phyloP scores from a whole-genome alignment of 1,284 basidiomycete species.

The Rhodotorula sp. region DNA sequence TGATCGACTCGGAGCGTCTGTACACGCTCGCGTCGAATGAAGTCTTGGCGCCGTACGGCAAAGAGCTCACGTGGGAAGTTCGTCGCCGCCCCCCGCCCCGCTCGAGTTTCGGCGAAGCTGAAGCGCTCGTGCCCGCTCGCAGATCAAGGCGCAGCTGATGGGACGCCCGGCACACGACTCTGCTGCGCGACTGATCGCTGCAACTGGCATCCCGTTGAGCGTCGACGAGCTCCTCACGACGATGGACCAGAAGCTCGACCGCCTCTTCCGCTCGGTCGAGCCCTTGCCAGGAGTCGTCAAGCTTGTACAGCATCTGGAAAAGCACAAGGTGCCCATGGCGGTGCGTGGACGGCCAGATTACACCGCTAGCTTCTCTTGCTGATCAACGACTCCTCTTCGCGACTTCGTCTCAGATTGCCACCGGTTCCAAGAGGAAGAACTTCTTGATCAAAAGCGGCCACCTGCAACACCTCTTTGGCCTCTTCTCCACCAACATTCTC shows the following conservation, averaged over 20 bases:
- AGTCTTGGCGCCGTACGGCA: constrained; percentile 27
- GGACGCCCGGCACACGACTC: constrained; percentile 28
- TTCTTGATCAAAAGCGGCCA: constrained; percentile 41
- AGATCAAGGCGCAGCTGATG: constrained; percentile 36
- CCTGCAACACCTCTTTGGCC: constrained; percentile 37
- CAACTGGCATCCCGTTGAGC: constrained; percentile 22
- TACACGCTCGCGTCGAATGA: constrained; percentile 35
- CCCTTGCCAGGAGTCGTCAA: constrained; percentile 44
- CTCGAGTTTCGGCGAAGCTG: background rate
- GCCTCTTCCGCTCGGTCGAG: constrained; percentile 27
- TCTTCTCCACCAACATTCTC: constrained; percentile 37
- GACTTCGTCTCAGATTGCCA: constrained; percentile 37
- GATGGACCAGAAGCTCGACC: constrained; percentile 17
- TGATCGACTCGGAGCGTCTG: constrained; percentile 34
- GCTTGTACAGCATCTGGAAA: constrained; percentile 43
- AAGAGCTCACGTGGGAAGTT: constrained; percentile 34
- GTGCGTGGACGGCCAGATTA: constrained; percentile 3
- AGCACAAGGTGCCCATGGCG: constrained; percentile 43
- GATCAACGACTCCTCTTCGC: background rate
- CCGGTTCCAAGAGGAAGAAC: constrained; percentile 42
- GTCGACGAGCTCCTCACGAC: constrained; percentile 19
- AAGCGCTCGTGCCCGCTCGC: background rate
- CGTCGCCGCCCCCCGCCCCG: background rate
- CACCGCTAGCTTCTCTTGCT: background rate
- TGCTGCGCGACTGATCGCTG: constrained; percentile 23